Evolutionary conservation across 176 grass and related monocot genomes (phyloP).

Genomic region (Lolium rigidum): DNA sequence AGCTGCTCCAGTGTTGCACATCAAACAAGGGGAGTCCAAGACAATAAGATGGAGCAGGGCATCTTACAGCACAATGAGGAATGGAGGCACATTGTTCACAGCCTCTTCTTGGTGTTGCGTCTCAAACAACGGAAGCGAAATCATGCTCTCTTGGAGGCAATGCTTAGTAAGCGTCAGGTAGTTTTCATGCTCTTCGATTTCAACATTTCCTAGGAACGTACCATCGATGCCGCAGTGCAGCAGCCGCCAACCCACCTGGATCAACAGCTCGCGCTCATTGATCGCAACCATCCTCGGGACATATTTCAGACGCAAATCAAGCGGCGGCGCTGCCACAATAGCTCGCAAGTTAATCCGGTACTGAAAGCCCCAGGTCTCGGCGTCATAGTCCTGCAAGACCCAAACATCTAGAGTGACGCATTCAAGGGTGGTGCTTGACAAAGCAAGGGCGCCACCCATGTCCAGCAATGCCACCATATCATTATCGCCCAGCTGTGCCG

Average conservation of each 20-base stretch:
- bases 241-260: neutral
- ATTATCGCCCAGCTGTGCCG: neutral
- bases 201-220: neutral
- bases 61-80: neutral
- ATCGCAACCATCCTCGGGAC: neutral
- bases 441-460: neutral
- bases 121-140: slow-evolving; percentile 10
- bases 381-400: neutral
- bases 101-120: neutral
- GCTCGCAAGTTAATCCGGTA: neutral
- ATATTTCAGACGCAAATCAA: neutral
- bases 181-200: neutral
- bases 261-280: neutral
- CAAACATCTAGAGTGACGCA: neutral
- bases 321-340: neutral
- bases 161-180: neutral
- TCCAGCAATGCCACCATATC: neutral
- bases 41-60: neutral
- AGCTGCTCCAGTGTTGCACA: neutral
- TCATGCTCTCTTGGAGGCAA: neutral
- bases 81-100: neutral
- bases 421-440: neutral
- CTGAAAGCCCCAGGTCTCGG: neutral
- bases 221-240: neutral
- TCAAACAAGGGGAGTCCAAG: neutral